Percentiles rank a stretch among this genome's conserved stretches.
Conservation (phyloP, 2,329 filamentous ascomycete genomes). For the Alternaria consortialis region DNA sequence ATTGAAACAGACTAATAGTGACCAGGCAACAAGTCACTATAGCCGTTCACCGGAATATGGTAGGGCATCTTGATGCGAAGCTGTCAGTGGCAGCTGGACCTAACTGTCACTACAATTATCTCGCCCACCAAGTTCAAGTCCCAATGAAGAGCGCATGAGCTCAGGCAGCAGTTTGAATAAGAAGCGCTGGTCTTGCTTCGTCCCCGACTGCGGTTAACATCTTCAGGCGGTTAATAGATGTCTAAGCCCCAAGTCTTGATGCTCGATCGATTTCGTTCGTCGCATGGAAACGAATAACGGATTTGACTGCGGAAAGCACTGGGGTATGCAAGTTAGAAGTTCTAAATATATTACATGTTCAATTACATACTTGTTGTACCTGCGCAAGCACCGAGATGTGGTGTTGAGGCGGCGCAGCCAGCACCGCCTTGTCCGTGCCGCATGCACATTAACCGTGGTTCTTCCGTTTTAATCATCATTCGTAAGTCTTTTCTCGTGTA, state of each 20-base stretch:
- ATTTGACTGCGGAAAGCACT: not conserved
- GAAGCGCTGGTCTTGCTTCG: too few species aligned
- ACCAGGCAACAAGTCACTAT: not conserved
- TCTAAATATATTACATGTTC: not conserved
- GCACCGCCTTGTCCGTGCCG: slow-evolving; percentile 9
- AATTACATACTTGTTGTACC: not conserved
- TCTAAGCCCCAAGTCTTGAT: not conserved
- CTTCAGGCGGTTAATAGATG: not conserved
- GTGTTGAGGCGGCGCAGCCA: not conserved
- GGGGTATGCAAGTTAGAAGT: not conserved
- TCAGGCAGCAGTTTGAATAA: too few species aligned
- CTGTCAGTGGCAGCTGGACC: not conserved
- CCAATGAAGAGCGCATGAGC: too few species aligned
- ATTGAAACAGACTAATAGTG: not conserved
- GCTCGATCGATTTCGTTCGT: not conserved
- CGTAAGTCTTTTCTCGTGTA: not conserved
- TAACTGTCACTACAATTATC: too few species aligned
- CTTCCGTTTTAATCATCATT: slow-evolving; percentile 9
- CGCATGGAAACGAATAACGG: not conserved
- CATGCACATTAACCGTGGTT: not conserved
- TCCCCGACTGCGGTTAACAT: not conserved
- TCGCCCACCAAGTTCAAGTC: too few species aligned
- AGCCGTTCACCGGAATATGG: not conserved
- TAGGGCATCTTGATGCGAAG: not conserved
- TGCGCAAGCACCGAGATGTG: not conserved